Evolutionary conservation across 2,329 filamentous ascomycete species (phyloP), one percentile per base, ranked within the genome.

Genomic region (Aureobasidium mangrovei): DNA sequence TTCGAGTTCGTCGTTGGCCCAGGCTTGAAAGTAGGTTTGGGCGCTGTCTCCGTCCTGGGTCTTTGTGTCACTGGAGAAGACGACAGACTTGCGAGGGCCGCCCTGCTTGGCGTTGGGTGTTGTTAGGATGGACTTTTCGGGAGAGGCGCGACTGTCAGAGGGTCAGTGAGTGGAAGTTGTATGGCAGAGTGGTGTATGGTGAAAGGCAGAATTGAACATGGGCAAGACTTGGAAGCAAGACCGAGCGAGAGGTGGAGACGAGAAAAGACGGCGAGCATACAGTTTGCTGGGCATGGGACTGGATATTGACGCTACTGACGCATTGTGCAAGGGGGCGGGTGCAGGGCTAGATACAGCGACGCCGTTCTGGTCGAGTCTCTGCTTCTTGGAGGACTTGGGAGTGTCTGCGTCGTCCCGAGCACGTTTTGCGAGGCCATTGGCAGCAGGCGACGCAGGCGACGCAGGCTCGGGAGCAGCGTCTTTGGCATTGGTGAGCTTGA

Each of bases 51-150:
- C 79, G 65, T 84, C 80, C 43, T 75, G 67, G 5, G 67, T 69
- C 63, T 85, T 84, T 3, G 81, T 82, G 48, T 83, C 82, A 6
- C 78, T 73, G 1, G 82, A 79, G 64, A 86, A 86, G 1, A 80
- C 78, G 7, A 86, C 83, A 3, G 79, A 81, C 64, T 85, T 84
- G 58, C 71, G 71, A 38, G 64, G 64, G 26, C 64, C 60, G 7
- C 54, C 53, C 9, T 46, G 63, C 63, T 52, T 56, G 58, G 35
- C 32, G 29, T 62, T 52, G 32, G 32, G 42, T 36, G 43, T 48
- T 5, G 42, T 29, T 54, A 47, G 44, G 33, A 48, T 47, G 1
- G 42, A 48, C 44, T 49, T 56, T 26, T 56, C 47, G 2, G 54
- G 56, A 12, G 46, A 43, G n/a, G 52, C 32, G 7, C 41, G 44